Evolutionary conservation across 2,329 filamentous ascomycete genomes (phyloP).

Genomic region (Alternaria metachromatica): DNA sequence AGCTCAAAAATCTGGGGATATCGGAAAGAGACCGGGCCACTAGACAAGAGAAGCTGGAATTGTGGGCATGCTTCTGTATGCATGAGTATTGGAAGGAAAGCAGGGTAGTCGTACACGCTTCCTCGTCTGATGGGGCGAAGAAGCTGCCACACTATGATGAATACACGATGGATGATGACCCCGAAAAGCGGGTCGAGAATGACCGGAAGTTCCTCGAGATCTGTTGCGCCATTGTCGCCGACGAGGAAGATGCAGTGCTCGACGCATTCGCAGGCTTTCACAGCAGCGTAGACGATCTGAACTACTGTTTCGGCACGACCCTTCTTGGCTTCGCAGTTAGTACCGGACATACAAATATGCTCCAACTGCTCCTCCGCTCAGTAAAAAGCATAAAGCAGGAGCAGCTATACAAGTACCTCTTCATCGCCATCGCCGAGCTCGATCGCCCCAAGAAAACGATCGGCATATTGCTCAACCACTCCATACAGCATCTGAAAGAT

Average conservation of each 20-base stretch:
- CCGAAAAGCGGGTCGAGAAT: neutral
- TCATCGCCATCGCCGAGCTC: neutral
- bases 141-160: neutral
- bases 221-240: neutral
- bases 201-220: neutral
- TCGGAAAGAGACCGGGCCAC: neutral
- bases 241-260: neutral
- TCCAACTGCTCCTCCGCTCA: neutral
- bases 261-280: neutral
- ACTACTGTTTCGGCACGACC: neutral
- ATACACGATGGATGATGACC: fast-evolving
- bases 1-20: neutral
- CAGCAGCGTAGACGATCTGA: neutral
- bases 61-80: neutral
- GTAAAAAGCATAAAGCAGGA: neutral
- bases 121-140: too few relatives aligned
- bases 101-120: neutral
- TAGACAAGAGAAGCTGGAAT: neutral
- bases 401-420: neutral
- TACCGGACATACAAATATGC: too few relatives aligned
- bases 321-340: neutral
- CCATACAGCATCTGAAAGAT: neutral
- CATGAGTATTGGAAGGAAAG: neutral
- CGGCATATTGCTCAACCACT: neutral
- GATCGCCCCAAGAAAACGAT: neutral